These are phyloP conservation scores for Saprolegnia diclina DNA, from an alignment of 352 stramenopile genomes.

Conservation along the genomic window DNA sequence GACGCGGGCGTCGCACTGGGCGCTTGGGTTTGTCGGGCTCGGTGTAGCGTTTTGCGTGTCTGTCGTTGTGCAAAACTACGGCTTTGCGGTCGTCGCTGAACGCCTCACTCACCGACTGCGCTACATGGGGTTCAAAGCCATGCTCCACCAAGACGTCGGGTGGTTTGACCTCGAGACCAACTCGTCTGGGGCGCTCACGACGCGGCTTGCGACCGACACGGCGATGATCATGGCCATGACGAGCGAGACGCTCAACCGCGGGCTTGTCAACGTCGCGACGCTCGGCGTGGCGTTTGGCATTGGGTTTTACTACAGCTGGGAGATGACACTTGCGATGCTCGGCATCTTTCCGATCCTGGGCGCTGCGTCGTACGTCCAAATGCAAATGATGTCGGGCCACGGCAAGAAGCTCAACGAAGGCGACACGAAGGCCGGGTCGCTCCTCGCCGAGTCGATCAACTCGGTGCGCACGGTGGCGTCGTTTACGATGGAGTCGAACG, in stretches of 20 bases:
- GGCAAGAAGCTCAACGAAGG: slow-evolving; percentile 49
- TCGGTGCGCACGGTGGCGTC: slow-evolving; percentile 54
- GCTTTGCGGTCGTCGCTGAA: slow-evolving; percentile 37
- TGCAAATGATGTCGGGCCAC: slow-evolving; percentile 28
- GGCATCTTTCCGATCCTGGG: slow-evolving; percentile 32
- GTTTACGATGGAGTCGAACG: slow-evolving; percentile 43
- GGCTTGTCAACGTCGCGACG: slow-evolving; percentile 33
- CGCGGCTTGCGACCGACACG: slow-evolving; percentile 51
- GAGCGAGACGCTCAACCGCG: slow-evolving; percentile 34
- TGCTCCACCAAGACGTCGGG: slow-evolving; percentile 54
- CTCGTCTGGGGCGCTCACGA: slow-evolving; percentile 45
- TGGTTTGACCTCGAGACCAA: slow-evolving; percentile 65
- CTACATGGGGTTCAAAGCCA: slow-evolving; percentile 33
- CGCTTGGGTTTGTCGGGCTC: slow-evolving; percentile 33
- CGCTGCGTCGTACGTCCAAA: slow-evolving; percentile 28
- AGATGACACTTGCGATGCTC: slow-evolving; percentile 51
- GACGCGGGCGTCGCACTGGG: slow-evolving; percentile 31
- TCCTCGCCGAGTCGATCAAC: slow-evolving; percentile 41
- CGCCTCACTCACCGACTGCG: slow-evolving; percentile 38
- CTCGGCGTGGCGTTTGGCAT: slow-evolving; percentile 35
- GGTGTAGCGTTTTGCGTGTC: slow-evolving; percentile 33
- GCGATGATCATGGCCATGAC: slow-evolving; percentile 48
- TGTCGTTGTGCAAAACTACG: slow-evolving; percentile 33
- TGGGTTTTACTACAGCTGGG: slow-evolving; percentile 51
- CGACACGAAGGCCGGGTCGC: slow-evolving; percentile 40